Conservation (phyloP, 139 green algal species). For the Coccomyxa sp. region DNA sequence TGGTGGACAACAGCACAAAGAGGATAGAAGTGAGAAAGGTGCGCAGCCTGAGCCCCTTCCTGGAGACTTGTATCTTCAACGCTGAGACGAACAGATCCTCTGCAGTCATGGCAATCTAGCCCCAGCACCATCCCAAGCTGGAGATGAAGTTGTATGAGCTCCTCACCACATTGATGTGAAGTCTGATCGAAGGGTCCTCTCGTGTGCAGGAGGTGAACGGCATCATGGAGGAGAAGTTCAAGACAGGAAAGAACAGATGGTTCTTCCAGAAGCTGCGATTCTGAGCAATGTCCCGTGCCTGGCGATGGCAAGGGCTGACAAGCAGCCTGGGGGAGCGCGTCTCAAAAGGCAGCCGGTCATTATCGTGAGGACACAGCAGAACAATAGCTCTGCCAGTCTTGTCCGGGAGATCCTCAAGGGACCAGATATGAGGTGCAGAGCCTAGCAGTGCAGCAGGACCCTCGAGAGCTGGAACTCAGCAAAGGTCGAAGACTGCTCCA, state of each 20-base stretch:
- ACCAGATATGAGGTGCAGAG: no score
- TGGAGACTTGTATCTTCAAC: neutral
- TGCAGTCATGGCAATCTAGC: neutral
- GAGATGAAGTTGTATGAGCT: neutral
- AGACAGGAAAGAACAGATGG: conserved; percentile 98
- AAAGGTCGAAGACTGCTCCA: no score
- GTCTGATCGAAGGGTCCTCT: no score
- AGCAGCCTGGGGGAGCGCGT: no score
- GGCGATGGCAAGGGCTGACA: no score
- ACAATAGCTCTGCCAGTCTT: no score
- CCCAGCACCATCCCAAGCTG: no score
- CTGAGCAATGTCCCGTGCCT: conserved; percentile 47
- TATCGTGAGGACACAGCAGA: no score
- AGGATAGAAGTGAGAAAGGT: conserved; percentile 84
- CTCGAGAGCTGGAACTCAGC: no score
- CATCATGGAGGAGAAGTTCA: conserved; percentile 98
- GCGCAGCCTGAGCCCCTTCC: neutral
- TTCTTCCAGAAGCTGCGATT: conserved; percentile 99
- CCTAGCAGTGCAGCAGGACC: no score
- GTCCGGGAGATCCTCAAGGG: no score
- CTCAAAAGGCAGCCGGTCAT: no score
- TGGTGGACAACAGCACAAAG: conserved; percentile 85
- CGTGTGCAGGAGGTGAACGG: conserved; percentile 91
- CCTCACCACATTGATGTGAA: neutral
- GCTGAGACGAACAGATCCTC: neutral